These are phyloP conservation scores for Penicillium sp. DNA, from an alignment of 2,329 filamentous ascomycete species.

Conservation along the genomic window DNA sequence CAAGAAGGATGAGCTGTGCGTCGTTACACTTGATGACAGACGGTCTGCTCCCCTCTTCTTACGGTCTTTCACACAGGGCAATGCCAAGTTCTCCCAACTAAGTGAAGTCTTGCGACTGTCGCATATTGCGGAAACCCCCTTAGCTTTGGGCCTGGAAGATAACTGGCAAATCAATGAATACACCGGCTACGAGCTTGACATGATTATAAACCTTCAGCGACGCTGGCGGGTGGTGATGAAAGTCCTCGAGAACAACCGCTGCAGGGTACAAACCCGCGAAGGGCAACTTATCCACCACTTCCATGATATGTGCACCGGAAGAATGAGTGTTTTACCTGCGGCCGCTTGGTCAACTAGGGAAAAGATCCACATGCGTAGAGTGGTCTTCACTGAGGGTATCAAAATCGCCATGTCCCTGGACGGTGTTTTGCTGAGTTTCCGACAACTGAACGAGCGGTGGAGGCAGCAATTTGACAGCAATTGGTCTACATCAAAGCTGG, in stretches of 20 bases:
- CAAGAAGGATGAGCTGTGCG: slow-evolving; percentile 12
- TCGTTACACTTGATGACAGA: slow-evolving; percentile 15
- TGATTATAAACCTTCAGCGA: slow-evolving; percentile 11
- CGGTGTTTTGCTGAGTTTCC: neutral
- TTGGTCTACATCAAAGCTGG: slow-evolving; percentile 4
- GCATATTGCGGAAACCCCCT: neutral
- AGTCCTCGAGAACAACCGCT: neutral
- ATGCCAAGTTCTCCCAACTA: slow-evolving; percentile 3
- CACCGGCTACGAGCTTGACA: slow-evolving; percentile 1
- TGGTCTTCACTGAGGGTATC: slow-evolving; percentile 14
- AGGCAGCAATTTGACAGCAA: neutral
- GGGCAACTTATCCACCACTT: slow-evolving; percentile 3
- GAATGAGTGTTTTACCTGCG: neutral
- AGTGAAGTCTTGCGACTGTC: neutral
- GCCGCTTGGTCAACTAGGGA: neutral
- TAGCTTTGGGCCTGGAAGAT: neutral
- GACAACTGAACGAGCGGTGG: slow-evolving; percentile 5
- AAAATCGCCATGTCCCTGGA: slow-evolving; percentile 5
- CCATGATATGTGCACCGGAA: neutral
- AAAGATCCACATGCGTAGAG: slow-evolving; percentile 10
- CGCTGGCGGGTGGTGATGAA: slow-evolving; percentile 13
- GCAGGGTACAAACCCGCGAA: neutral
- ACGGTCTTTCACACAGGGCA: neutral
- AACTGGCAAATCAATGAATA: slow-evolving; percentile 4
- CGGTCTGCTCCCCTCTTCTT: slow-evolving; percentile 2